Base-by-base conservation (phyloP, 164 flowering plant species). In the Annona squamosa region DNA sequence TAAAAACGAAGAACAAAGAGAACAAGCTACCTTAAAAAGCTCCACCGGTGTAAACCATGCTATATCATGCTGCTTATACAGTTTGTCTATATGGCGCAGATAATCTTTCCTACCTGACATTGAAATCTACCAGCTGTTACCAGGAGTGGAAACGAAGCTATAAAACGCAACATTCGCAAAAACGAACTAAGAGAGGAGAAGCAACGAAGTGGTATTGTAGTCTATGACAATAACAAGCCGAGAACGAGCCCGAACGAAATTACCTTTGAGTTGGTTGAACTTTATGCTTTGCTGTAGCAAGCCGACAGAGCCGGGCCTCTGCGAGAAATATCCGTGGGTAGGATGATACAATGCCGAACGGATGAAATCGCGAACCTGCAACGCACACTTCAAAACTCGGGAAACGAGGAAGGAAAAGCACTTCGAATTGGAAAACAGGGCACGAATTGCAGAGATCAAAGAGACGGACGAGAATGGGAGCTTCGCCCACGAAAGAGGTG, bases 41-140 rank as follows among this genome's bases (percentile, higher is more conserved):
- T 94, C 98, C 71, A 94, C 98, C 0, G 98, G 98, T 46, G 98
- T 94, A 80, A 91, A 94, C 98, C 98, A 94, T 70, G 97, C 76
- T 45, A 84, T 85, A 73, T 85, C 97, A 85, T 82, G 87, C 76
- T 85, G 86, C 84, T 86, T 91, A 80, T 94, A 94, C 67, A 94
- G 82, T 18, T 82, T 83, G 77, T 87, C 86, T 88, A 94, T 74
- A 74, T 87, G 81, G 64, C 77, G 78, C 88, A 90, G 70, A 79
- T 94, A 94, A 74, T 88, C 94, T 75, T 85, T 90, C 82, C 96
- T 85, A 62, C 97, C 97, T 94, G 85, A 76, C 80, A 75, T 37
- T 37, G 7, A 9, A 68, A 42, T 9, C 46, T n/a, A 26, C 37
- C 37, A 26, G 37, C 37, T 26, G 26, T 45, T 44, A 74, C 4